Base-by-base conservation (phyloP, 2,329 filamentous ascomycete genomes). In the Diaporthe aspalathi region DNA sequence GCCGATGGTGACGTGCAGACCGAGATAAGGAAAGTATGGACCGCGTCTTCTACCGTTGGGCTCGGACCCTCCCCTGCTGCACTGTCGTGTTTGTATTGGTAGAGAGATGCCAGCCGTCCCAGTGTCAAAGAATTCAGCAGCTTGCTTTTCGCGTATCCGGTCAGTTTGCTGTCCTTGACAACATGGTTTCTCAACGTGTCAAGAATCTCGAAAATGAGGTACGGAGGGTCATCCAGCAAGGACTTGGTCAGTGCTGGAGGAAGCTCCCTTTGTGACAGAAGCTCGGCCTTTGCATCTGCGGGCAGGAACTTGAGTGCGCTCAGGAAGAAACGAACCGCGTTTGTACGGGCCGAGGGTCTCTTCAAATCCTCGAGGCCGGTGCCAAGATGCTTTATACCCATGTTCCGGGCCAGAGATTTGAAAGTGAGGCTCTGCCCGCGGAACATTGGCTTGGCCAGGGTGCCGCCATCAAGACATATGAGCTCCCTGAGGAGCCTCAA, bases 401-500 rank as follows among this genome's bases (percentile, higher is more conserved):
- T 88, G 76, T 97, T 97, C 67, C 93, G 88, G 7, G 93, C 92
- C 3, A 99, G 84, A 8, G 91, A 91, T 76, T 94, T 92, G 71
- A 97, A 92, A 0, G 94, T 96, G 72, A 90, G 91, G 76, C 94
- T 91, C 75, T 94, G 89, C 40, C 91, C 91, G 67, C 92, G 88
- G 79, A 97, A 97, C 43, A 98, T 86, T 56, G 91, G 87, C 75
- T 90, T 91, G 35, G 95, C 94, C 69, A 94, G 87, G 52, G 90
- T 89, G 17, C 96, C 97, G 20, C 94, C 94, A 80, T 98, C 95
- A 74, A 97, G 92, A 68, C 87, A 90, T 20, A 94, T 89, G n/a
- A 95, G 87, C 81, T 99, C 95, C 66, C 92, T 93, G 72, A 99
- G 87, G 66, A 99, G 84, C 70, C 95, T 91, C 71, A 99, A 83